Conservation (phyloP, 2,329 filamentous ascomycete genomes). For the Ceratocystis papillata region DNA sequence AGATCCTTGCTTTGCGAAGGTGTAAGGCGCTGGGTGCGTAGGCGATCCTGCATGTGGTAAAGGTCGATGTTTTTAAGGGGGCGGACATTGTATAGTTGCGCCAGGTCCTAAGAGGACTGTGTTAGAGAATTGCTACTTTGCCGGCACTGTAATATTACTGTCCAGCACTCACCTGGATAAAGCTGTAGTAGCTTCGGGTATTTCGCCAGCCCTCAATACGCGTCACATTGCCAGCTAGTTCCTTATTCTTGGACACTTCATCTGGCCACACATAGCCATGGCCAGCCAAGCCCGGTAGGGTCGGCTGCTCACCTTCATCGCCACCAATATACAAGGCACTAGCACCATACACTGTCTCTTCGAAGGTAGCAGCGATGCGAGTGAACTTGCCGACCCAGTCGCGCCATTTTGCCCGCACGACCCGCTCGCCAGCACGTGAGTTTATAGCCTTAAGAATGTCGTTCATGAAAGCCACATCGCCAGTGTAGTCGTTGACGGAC, state of each 20-base stretch:
- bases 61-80: conserved; percentile 75
- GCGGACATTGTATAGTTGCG: conserved; percentile 51
- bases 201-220: conserved; percentile 95
- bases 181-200: conserved; percentile 89
- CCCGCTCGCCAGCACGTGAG: conserved; percentile 77
- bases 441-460: conserved; percentile 74
- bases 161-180: conserved; percentile 56
- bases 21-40: conserved; percentile 69
- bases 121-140: neutral
- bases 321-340: conserved; percentile 78
- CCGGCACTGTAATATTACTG: conserved; percentile 26
- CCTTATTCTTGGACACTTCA: conserved; percentile 65
- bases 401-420: conserved; percentile 83
- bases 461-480: conserved; percentile 80
- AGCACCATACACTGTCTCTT: conserved; percentile 89
- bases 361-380: conserved; percentile 82
- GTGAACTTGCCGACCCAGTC: conserved; percentile 94
- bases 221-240: conserved; percentile 82
- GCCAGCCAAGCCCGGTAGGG: conserved; percentile 51
- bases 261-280: conserved; percentile 95
- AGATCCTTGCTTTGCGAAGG: conserved; percentile 69
- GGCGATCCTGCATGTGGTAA: conserved; percentile 82
- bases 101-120: conserved; percentile 45
- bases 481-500: conserved; percentile 57
- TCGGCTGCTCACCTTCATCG: conserved; percentile 54